Conservation (phyloP, 768 basidiomycete species). For the Termitomyces sp. region DNA sequence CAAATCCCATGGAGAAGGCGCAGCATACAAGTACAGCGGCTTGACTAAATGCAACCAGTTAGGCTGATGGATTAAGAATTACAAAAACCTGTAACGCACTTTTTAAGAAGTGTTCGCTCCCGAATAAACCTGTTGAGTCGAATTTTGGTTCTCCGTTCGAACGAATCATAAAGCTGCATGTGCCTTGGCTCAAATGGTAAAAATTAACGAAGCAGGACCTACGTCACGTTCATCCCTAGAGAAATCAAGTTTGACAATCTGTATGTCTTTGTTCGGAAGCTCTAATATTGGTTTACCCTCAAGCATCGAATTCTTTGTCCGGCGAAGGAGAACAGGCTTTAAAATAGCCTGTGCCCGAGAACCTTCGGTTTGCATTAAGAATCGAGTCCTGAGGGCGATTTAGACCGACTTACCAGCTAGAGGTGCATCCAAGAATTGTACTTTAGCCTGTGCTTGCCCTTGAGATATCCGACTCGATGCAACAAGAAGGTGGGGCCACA, state of each 20-base stretch:
- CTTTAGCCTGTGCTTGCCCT: conserved; percentile 30
- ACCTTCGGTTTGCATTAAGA: conserved; percentile 21
- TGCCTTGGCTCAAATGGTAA: background rate
- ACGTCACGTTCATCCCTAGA: conserved; percentile 61
- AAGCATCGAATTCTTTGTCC: conserved; percentile 60
- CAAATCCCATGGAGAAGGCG: background rate
- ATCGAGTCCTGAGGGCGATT: background rate
- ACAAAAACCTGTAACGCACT: conserved; percentile 36
- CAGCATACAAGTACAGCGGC: conserved; percentile 36
- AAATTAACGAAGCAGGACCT: conserved; percentile 7
- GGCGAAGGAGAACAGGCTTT: conserved; percentile 59
- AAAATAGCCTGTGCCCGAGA: conserved; percentile 64
- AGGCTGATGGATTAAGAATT: background rate
- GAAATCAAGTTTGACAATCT: conserved; percentile 57
- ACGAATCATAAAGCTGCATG: conserved; percentile 47
- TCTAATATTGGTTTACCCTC: conserved; percentile 68
- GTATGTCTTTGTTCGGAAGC: conserved; percentile 55
- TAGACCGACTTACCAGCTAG: conserved; percentile 42
- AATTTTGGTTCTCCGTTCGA: conserved; percentile 50
- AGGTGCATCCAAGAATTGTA: conserved; percentile 51
- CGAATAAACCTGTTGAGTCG: conserved; percentile 55
- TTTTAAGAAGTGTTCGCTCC: conserved; percentile 62
- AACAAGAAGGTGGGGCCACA: conserved; percentile 8
- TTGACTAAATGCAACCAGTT: conserved; percentile 28
- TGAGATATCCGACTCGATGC: background rate